Evolutionary conservation across 169 alveolate species (phyloP).

Genomic region (Perkinsus olseni): DNA sequence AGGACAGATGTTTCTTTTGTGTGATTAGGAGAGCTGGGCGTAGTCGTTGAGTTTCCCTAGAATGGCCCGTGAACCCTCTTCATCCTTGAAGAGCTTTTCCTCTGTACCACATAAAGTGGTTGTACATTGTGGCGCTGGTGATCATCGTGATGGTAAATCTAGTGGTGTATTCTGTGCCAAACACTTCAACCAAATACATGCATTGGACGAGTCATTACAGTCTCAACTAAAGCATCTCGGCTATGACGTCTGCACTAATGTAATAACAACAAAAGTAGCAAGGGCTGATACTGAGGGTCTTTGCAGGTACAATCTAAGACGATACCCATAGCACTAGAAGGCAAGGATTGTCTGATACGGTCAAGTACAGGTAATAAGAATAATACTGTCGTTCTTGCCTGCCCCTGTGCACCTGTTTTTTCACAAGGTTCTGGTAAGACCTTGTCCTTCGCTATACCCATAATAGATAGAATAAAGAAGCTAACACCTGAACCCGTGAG

Average conservation of each 20-base stretch:
- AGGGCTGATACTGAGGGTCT: too few relatives aligned
- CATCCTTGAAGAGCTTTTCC: not conserved
- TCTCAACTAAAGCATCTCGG: not conserved
- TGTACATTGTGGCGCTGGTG: not conserved
- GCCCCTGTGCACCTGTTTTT: too few relatives aligned
- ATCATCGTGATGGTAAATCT: not conserved
- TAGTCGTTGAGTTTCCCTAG: too few relatives aligned
- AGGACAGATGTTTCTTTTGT: too few relatives aligned
- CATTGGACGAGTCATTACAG: not conserved
- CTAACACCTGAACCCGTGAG: conserved; percentile 12
- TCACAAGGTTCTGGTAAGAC: conserved; percentile 97
- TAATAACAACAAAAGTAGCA: too few relatives aligned
- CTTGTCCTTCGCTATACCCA: conserved; percentile 84
- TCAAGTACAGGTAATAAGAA: conserved; percentile 92
- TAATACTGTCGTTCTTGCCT: too few relatives aligned
- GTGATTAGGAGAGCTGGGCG: too few relatives aligned
- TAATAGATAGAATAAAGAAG: conserved; percentile 45
- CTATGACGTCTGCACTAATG: conserved; percentile 37
- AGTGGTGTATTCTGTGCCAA: not conserved
- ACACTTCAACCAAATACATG: not conserved
- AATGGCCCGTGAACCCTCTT: too few relatives aligned
- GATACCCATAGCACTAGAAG: conserved; percentile 72
- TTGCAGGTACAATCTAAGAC: conserved; percentile 70
- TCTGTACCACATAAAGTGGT: not conserved
- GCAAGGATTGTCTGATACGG: conserved; percentile 78